Conservation (phyloP, 768 basidiomycete genomes). For the Collybiopsis confluens region DNA sequence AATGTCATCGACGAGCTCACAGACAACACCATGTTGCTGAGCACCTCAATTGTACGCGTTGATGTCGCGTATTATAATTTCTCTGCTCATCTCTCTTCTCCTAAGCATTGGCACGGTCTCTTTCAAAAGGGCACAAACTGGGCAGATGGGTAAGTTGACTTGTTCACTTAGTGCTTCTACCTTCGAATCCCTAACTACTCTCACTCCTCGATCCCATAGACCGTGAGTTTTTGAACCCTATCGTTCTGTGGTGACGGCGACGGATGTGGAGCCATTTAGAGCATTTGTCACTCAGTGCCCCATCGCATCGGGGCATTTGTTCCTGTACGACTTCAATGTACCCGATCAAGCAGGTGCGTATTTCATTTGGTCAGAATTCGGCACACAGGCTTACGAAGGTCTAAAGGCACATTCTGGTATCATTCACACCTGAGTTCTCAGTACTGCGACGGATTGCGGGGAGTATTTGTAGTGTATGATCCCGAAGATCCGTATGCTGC, state of each 20-base stretch:
- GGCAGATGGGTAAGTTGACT: constrained; percentile 10
- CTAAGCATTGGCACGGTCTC: constrained; percentile 19
- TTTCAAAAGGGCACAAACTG: constrained; percentile 15
- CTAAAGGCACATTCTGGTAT: constrained; percentile 12
- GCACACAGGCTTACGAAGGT: neutral
- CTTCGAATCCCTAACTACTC: neutral
- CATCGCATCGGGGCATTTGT: constrained; percentile 21
- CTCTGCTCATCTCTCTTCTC: neutral
- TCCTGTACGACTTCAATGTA: constrained; percentile 23
- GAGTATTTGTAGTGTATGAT: constrained; percentile 31
- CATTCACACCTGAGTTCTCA: constrained; percentile 28
- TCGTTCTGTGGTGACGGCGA: neutral
- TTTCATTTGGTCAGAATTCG: neutral
- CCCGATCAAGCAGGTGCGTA: constrained; percentile 21
- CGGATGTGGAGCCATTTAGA: neutral
- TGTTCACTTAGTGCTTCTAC: neutral
- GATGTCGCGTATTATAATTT: neutral
- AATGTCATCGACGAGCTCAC: constrained; percentile 33
- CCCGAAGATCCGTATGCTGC: constrained; percentile 15
- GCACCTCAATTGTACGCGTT: constrained; percentile 32
- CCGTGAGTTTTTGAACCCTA: neutral
- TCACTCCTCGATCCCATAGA: neutral
- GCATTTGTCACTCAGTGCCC: constrained; percentile 25
- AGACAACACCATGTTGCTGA: constrained; percentile 31
- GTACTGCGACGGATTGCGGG: constrained; percentile 39